phyloP scores from a whole-genome alignment of 2,329 filamentous ascomycete species.

The Penicillium thymicola region DNA sequence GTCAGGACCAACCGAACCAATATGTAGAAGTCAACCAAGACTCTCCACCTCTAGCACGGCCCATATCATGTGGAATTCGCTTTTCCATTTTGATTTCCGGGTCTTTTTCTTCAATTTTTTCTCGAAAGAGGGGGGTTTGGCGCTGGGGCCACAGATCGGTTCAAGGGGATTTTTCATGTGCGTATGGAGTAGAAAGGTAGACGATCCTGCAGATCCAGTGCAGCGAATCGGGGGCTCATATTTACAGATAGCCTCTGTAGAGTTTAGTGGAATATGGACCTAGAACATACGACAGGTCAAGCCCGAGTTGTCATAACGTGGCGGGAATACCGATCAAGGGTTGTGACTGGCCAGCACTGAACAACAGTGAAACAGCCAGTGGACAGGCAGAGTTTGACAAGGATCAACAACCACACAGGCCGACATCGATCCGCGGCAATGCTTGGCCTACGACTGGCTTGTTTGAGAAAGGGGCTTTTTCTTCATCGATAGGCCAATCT shows the following conservation, averaged over 20 bases:
- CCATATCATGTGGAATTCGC: not conserved
- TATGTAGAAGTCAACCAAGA: slow-evolving; percentile 17
- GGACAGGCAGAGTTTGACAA: slow-evolving; percentile 3
- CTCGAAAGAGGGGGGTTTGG: slow-evolving; percentile 1
- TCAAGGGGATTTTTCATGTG: not conserved
- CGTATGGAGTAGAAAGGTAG: not conserved
- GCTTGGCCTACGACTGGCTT: slow-evolving; percentile 7
- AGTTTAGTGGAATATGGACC: not conserved
- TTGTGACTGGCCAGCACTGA: slow-evolving; percentile 17
- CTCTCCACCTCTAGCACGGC: slow-evolving; percentile 7
- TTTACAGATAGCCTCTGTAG: not conserved
- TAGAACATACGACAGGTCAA: slow-evolving; percentile 14
- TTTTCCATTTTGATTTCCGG: not conserved
- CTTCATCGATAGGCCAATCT: slow-evolving; percentile 13
- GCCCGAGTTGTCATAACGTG: not conserved
- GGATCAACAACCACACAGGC: slow-evolving; percentile 9
- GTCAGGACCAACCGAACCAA: not conserved
- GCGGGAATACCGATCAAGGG: not conserved
- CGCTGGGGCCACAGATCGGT: slow-evolving; percentile 4
- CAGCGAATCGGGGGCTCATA: not conserved
- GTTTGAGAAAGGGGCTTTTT: slow-evolving; percentile 19
- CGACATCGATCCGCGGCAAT: slow-evolving; percentile 8
- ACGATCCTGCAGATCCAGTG: not conserved
- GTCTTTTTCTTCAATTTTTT: not conserved
- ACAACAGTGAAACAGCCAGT: slow-evolving; percentile 16